Conservation (phyloP, 1,139 yeast species). For the Meyerozyma carpophila region DNA sequence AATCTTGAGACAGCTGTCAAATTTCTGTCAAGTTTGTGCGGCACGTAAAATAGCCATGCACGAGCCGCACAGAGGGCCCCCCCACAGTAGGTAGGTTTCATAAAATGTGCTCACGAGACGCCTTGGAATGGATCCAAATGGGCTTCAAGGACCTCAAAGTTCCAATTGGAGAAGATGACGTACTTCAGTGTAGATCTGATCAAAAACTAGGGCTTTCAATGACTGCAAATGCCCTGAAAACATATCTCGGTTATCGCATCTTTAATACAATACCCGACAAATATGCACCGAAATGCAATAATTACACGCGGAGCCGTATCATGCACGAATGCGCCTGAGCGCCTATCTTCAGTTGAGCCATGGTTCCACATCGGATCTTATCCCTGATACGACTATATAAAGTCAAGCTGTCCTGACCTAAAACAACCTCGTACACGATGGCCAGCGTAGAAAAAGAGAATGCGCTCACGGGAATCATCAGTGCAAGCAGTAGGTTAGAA, state of each 20-base stretch:
- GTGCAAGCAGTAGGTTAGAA: slow-evolving; percentile 19
- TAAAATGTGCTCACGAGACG: neutral
- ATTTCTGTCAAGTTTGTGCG: neutral
- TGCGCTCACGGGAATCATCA: slow-evolving; percentile 21
- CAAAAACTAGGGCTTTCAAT: no score
- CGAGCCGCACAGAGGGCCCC: neutral
- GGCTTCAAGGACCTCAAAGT: neutral
- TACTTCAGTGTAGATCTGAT: no score
- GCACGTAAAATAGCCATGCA: neutral
- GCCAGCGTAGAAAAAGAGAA: neutral
- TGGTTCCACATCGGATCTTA: neutral
- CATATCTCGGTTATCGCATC: no score
- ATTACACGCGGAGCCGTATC: neutral
- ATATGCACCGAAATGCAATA: neutral
- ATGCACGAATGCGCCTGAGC: neutral
- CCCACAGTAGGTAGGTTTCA: no score
- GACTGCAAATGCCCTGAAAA: no score
- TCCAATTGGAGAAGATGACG: no score
- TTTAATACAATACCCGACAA: no score
- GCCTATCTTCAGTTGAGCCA: neutral
- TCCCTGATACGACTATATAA: neutral
- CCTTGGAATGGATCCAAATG: neutral
- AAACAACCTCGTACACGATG: neutral
- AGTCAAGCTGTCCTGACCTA: neutral
- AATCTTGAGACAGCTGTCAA: neutral